Percentiles rank a stretch among this genome's conserved stretches.
phyloP scores from a whole-genome alignment of 768 basidiomycete species.

The Crucibulum laeve region DNA sequence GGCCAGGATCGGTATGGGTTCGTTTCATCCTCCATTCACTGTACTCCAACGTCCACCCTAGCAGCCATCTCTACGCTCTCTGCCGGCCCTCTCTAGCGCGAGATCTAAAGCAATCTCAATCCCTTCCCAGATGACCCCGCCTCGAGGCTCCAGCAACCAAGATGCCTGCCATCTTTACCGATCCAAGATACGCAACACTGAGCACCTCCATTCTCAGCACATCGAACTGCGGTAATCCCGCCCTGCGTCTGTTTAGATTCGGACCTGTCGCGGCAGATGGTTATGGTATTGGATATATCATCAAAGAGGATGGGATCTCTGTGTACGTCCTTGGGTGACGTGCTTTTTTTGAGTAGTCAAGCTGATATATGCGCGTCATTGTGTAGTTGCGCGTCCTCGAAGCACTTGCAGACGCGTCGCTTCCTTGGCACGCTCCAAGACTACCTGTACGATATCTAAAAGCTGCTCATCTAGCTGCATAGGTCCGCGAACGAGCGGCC shows the following conservation, averaged over 20 bases:
- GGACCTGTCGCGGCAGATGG: constrained; percentile 94
- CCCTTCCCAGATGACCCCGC: constrained; percentile 37
- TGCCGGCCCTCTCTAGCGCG: constrained; percentile 89
- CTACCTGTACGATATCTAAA: constrained; percentile 80
- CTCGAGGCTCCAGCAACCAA: constrained; percentile 22
- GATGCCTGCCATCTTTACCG: constrained; percentile 82
- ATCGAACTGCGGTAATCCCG: constrained; percentile 96
- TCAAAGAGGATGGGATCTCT: constrained; percentile 91
- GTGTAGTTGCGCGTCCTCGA: constrained; percentile 83
- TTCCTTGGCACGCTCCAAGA: constrained; percentile 83
- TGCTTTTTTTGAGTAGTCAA: neutral
- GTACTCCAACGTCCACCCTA: constrained; percentile 1
- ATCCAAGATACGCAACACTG: constrained; percentile 78
- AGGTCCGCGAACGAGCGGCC: constrained; percentile 80
- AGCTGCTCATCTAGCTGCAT: constrained; percentile 75
- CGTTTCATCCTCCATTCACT: neutral
- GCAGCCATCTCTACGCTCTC: constrained; percentile 90
- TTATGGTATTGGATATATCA: constrained; percentile 97
- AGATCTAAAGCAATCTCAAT: constrained; percentile 48
- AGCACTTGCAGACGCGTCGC: constrained; percentile 90
- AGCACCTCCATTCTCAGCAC: constrained; percentile 91
- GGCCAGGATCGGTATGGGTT: constrained; percentile 83
- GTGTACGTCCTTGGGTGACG: constrained; percentile 47
- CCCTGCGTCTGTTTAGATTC: constrained; percentile 87
- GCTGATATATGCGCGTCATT: neutral